Evolutionary conservation across 768 basidiomycete genomes (phyloP).

Genomic region (Serendipita vermifera): DNA sequence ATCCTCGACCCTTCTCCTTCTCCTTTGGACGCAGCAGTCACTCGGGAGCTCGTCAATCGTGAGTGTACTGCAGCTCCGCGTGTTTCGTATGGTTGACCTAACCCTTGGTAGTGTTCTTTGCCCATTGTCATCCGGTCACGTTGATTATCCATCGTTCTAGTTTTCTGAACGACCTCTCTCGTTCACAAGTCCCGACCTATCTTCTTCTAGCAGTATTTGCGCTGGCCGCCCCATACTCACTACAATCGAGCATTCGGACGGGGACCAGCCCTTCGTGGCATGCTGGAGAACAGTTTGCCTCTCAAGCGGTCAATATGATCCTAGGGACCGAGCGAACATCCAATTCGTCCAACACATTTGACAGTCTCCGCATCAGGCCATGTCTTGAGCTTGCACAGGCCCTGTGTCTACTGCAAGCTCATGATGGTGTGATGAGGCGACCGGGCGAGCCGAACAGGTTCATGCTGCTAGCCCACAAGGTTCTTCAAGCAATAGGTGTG

Average conservation of each 20-base stretch:
- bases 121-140: constrained; percentile 66
- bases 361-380: constrained; percentile 26
- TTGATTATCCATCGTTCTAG: constrained; percentile 68
- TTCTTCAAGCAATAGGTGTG: constrained; percentile 54
- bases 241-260: constrained; percentile 47
- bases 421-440: constrained; percentile 39
- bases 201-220: constrained; percentile 66
- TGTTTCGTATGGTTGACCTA: constrained; percentile 10
- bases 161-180: constrained; percentile 52
- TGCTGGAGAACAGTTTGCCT: constrained; percentile 27
- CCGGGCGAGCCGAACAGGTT: constrained; percentile 17
- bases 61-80: constrained; percentile 24
- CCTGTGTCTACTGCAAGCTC: constrained; percentile 55
- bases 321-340: constrained; percentile 48
- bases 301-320: constrained; percentile 52
- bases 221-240: constrained; percentile 62
- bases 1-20: constrained; percentile 28
- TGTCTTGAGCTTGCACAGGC: constrained; percentile 63
- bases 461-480: constrained; percentile 38
- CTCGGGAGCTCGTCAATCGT: constrained; percentile 64
- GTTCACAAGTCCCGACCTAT: constrained; percentile 53
- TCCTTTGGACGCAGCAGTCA: constrained; percentile 47
- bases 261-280: constrained; percentile 30
- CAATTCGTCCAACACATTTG: constrained; percentile 30
- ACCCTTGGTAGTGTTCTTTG: constrained; percentile 52